These are phyloP conservation scores for Penicillium glabrum DNA, from an alignment of 2,329 filamentous ascomycete genomes.

Conservation along the genomic window DNA sequence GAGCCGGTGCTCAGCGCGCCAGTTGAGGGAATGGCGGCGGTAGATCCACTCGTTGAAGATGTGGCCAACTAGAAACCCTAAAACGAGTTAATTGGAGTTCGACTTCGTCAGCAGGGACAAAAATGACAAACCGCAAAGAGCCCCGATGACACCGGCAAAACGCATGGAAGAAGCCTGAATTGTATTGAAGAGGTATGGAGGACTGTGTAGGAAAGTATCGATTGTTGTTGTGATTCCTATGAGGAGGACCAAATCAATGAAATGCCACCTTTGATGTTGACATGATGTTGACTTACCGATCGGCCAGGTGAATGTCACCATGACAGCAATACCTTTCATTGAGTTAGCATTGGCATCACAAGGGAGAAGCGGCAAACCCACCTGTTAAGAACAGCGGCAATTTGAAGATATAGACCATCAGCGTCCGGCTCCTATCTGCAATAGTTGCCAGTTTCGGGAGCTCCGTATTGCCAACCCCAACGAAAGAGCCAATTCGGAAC, in stretches of 20 bases:
- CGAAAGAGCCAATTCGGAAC: constrained; percentile 25
- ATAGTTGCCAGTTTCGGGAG: constrained; percentile 28
- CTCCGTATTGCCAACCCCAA: constrained; percentile 33
- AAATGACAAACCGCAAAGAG: constrained; percentile 24
- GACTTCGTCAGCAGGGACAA: background rate
- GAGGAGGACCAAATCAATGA: background rate
- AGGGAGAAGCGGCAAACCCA: background rate
- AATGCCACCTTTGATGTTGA: background rate
- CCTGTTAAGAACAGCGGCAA: constrained; percentile 31
- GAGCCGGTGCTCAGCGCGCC: constrained; percentile 35
- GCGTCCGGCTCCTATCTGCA: constrained; percentile 21
- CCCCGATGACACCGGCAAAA: constrained; percentile 38
- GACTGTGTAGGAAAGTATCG: constrained; percentile 33
- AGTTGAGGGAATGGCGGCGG: constrained; percentile 19
- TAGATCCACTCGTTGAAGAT: constrained; percentile 39
- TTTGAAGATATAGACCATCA: constrained; percentile 32
- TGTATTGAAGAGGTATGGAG: constrained; percentile 36
- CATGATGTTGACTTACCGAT: constrained; percentile 26
- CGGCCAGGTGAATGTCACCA: constrained; percentile 40
- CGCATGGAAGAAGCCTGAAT: constrained; percentile 38
- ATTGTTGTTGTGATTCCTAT: constrained; percentile 37
- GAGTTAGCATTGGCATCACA: background rate
- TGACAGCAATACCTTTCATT: constrained; percentile 23
- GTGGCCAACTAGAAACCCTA: constrained; percentile 35
- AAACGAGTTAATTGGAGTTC: background rate